Evolutionary conservation across 2,329 filamentous ascomycete genomes (phyloP).

Genomic region (Alternaria arbusti): DNA sequence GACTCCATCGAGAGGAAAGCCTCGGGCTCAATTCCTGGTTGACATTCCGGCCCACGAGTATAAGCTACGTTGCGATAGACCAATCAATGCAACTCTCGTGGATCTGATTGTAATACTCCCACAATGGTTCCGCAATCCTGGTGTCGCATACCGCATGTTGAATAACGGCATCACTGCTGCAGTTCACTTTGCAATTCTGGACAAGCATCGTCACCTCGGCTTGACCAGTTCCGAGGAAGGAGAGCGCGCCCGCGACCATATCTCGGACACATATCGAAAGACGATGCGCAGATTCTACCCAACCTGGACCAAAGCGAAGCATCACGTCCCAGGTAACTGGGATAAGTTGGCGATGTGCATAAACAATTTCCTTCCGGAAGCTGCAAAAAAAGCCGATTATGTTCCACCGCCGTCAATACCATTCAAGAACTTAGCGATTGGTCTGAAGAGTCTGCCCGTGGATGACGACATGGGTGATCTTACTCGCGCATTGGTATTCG

Average conservation of each 20-base stretch:
- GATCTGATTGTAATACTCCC: slow-evolving; percentile 25
- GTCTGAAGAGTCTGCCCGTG: slow-evolving; percentile 28
- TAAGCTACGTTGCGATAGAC: not conserved
- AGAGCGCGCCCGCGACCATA: slow-evolving; percentile 12
- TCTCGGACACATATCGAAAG: slow-evolving; percentile 24
- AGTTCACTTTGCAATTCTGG: slow-evolving; percentile 22
- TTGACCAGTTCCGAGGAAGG: not conserved
- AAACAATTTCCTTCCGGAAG: slow-evolving; percentile 14
- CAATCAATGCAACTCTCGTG: slow-evolving; percentile 23
- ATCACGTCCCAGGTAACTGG: slow-evolving; percentile 15
- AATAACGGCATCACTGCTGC: slow-evolving; percentile 20
- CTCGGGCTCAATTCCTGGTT: slow-evolving; percentile 1
- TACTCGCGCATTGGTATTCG: slow-evolving; percentile 30
- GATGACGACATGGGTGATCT: slow-evolving; percentile 30
- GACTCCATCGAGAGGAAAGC: not conserved
- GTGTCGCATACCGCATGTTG: slow-evolving; percentile 15
- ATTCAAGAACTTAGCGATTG: slow-evolving; percentile 24
- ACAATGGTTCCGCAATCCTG: slow-evolving; percentile 23
- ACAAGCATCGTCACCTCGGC: slow-evolving; percentile 15
- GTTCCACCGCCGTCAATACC: slow-evolving; percentile 8
- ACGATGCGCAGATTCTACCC: slow-evolving; percentile 15
- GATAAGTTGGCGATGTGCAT: slow-evolving; percentile 1
- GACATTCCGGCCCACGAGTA: slow-evolving; percentile 17
- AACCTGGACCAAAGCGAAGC: slow-evolving; percentile 15
- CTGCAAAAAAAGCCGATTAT: not conserved